Base-by-base conservation (phyloP, 805 yeast genomes). In the Debaryomyces tyrocola region DNA sequence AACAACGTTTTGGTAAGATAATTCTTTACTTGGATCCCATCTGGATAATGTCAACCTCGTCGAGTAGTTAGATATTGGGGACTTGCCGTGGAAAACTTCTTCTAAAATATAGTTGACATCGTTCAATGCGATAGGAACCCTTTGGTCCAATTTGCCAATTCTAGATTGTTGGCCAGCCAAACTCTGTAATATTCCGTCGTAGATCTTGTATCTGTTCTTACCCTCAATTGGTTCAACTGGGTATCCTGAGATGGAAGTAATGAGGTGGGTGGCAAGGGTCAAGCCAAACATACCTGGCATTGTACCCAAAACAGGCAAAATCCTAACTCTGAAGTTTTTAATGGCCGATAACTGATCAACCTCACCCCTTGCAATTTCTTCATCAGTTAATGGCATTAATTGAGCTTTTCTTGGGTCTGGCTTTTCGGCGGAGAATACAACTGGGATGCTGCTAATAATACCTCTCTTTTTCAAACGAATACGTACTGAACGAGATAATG, bases 201-300 rank as follows among this genome's bases (percentile, higher is more conserved):
- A 91, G 6, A 87, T 68, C 63, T 91, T 92, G 60, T 80, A 80
- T 57, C 98, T 78, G 62, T 87, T 87, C 63, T 90, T 90, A 7
- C 96, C 96, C 55, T 90, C 96, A 37, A 89, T 80, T 42, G 96
- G 94, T 51, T 92, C 97, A 44, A 85, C 82, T 20, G 95, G 94
- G 62, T 94, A 94, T 1, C 94, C 97, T 1, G 96, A 83, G 7
- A 90, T 82, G 3, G 78, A 68, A 1, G 96, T 87, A 31, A 94
- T 67, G 18, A 94, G 72, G 68, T 88, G 84, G 0, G 97, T 86
- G 2, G 96, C 95, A 46, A 92, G 79, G 0, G 96, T 81, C 40
- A 94, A 75, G 1, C 98, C 99, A 70, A 94, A 94, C 67, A 92
- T 85, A 8, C 94, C 97, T 1, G 99, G 99, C 85, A 94, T 83